Base-by-base conservation (phyloP, 257 asterid genomes). In the Ophiorrhiza pumila region DNA sequence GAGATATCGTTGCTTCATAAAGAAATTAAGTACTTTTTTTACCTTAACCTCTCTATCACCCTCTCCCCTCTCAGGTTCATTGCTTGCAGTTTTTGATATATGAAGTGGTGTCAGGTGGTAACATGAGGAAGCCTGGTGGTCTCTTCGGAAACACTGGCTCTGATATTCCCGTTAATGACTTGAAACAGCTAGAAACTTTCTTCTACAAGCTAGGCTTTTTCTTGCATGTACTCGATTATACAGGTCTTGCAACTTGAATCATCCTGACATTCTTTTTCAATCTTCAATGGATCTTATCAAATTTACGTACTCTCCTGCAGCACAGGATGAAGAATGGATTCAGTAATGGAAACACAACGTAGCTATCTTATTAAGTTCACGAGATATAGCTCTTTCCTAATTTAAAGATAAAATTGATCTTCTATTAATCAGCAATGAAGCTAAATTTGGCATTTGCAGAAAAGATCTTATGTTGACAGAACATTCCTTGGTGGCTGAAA, bases 181-280 rank as follows among this genome's bases (percentile, higher is more conserved):
- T 95, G 77, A 95, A 95, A 79, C 99, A 95, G 84, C 85, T 95
- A 53, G 98, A 95, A 77, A 84, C 97, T 37, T 95, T 95, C 87
- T 95, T 95, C 87, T 95, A 95, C 96, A 95, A 95, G 90, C 99
- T 95, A 78, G 97, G 98, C 18, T 92, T 95, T 87, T 89, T 95
- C 93, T 82, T 95, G 85, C 97, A 95, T 77, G 79, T 95, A 72
- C 74, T 95, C 69, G 99, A 95, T 83, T 92, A 92, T 80, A 83
- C 98, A 88, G 99, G 99, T 94, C 69, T 14, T 17, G 12, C 5
- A 42, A 31, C 23, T 66, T 25, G 12, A 65, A 25, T 34, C 31
- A 15, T 45, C 27, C 32, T 65, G 27, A 25, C 56, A 39, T 41
- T 25, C 32, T 12, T 32, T 69, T 27, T 17, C 31, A n/a, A 37